Evolutionary conservation across 352 stramenopile genomes (phyloP), one percentile per base, ranked within the genome.

Genomic region (Pythium insidiosum): DNA sequence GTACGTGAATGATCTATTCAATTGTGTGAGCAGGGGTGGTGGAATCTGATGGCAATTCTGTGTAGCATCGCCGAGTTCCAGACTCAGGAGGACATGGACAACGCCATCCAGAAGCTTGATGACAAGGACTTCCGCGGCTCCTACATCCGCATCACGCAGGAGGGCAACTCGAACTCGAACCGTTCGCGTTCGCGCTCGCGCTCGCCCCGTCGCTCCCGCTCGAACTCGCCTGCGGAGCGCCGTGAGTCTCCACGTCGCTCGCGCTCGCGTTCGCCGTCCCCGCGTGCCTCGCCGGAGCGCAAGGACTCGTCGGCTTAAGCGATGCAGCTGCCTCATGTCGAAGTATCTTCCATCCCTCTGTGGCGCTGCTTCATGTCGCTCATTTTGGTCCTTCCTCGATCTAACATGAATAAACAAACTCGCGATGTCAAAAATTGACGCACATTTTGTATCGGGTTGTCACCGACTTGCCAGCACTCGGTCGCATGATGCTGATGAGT

Each of bases 101-200:
- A 88, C 44, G 81, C 76, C 6, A 66, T 93, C 24, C 73, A 75
- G 43, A 93, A 93, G 63, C 67, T 93, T 20, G 78, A 93, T 46
- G 81, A 93, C 70, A 93, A 81, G 29, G 81, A 93, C 36, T 93
- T 93, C 65, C 77, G 77, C 43, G 80, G 80, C 50, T 84, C 72
- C 55, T 89, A 86, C 53, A 76, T 93, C 23, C 77, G 80, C 31
- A 70, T 93, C 42, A 65, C 69, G 6, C n/a, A n/a, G n/a, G n/a
- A n/a, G n/a, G n/a, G n/a, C n/a, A n/a, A n/a, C n/a, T 50, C 73
- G 13, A 49, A 22, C 48, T 47, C 40, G 53, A 36, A 49, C 3
- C 36, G 35, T 15, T 5, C 46, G 15, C 68, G 72, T 48, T 78
- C 62, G 26, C 78, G 78, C 45, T 87, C 74, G 47, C 66, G 67